Percentiles rank a stretch among this genome's conserved stretches.
phyloP scores from a whole-genome alignment of 192 early-diverging fungal genomes.

The Podila verticillata region DNA sequence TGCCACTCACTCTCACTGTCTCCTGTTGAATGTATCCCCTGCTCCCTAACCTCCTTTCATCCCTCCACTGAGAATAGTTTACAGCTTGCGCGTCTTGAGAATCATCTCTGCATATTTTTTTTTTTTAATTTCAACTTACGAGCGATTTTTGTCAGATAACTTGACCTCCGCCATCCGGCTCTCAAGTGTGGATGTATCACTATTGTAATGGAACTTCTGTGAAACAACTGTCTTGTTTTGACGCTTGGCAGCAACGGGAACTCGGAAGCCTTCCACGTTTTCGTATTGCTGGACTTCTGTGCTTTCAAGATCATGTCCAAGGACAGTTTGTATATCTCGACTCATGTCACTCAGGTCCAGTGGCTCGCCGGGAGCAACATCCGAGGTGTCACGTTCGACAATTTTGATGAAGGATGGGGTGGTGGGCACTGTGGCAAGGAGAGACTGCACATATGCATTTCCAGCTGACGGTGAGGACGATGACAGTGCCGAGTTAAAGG shows the following conservation, averaged over 20 bases:
- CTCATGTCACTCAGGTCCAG: constrained; percentile 17
- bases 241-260: background rate
- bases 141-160: background rate
- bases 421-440: constrained; percentile 28
- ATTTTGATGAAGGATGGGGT: constrained; percentile 47
- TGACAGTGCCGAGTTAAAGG: background rate
- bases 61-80: no score
- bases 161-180: background rate
- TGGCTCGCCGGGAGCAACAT: background rate
- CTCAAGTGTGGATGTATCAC: background rate
- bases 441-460: constrained; percentile 32
- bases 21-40: no score
- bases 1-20: no score
- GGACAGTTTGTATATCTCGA: constrained; percentile 12
- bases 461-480: background rate
- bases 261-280: constrained; percentile 29
- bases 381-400: constrained; percentile 22
- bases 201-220: background rate
- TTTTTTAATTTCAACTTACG: background rate
- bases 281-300: constrained; percentile 11
- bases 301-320: background rate
- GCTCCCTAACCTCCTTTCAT: no score
- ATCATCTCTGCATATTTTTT: background rate
- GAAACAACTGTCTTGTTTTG: background rate
- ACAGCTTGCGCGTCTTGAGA: no score